Conservation (phyloP, 352 stramenopile species). For the Phytophthora sojae region DNA sequence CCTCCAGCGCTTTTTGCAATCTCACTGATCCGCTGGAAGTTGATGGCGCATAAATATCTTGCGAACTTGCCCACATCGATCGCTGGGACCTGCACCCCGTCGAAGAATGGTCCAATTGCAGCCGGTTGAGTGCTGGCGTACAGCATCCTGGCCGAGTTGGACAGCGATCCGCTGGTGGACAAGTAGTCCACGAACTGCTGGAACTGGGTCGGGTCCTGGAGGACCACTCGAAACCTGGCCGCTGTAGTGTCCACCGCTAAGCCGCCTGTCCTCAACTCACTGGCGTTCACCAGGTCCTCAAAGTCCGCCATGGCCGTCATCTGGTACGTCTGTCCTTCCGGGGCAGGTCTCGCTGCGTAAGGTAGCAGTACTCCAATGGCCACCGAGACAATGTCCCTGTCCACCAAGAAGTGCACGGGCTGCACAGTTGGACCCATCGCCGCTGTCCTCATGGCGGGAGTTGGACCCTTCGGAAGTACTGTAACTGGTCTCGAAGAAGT, state of each 20-base stretch:
- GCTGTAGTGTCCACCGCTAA: constrained; percentile 4
- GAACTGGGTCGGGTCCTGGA: constrained; percentile 25
- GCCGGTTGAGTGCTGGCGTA: not conserved
- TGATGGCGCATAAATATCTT: constrained; percentile 36
- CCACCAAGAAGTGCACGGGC: constrained; percentile 32
- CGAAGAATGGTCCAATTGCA: constrained; percentile 17
- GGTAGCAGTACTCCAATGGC: constrained; percentile 28
- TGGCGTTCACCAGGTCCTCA: constrained; percentile 31
- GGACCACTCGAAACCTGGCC: constrained; percentile 26
- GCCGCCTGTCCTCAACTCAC: constrained; percentile 2
- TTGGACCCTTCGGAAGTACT: not conserved
- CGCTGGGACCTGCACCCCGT: not conserved
- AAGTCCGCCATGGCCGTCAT: constrained; percentile 28
- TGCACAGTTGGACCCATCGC: not conserved
- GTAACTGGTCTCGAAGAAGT: not conserved
- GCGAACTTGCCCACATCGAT: constrained; percentile 32
- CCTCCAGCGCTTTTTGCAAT: constrained; percentile 17
- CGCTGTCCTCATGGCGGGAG: not conserved
- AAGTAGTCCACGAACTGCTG: constrained; percentile 39
- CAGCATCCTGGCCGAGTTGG: constrained; percentile 28
- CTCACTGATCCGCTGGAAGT: constrained; percentile 33
- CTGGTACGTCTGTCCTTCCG: constrained; percentile 22
- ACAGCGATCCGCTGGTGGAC: constrained; percentile 25
- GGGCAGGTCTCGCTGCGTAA: constrained; percentile 10
- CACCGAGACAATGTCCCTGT: constrained; percentile 37